phyloP scores from a whole-genome alignment of 2,329 filamentous ascomycete genomes.

The Aspergillus intermedius region DNA sequence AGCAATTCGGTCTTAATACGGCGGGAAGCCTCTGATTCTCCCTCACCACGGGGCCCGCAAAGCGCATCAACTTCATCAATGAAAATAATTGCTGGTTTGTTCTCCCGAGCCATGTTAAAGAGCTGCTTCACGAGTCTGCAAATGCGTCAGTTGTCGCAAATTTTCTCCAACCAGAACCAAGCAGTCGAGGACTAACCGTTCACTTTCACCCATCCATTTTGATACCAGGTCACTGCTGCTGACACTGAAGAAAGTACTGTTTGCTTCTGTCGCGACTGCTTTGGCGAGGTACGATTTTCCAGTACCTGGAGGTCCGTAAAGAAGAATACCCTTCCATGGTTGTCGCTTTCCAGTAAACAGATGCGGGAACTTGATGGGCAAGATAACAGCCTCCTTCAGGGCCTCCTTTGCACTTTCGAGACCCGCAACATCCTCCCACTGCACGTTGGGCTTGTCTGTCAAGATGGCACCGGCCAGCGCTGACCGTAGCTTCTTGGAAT shows the following conservation, averaged over 20 bases:
- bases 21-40: conserved; percentile 92
- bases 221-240: conserved; percentile 95
- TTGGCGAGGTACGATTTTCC: conserved; percentile 98
- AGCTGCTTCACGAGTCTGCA: conserved; percentile 85
- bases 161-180: neutral
- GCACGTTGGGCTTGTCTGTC: conserved; percentile 90
- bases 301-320: conserved; percentile 93
- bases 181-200: conserved; percentile 58
- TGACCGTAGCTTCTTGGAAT: conserved; percentile 89
- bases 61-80: conserved; percentile 97
- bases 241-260: conserved; percentile 98
- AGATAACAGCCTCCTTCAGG: conserved; percentile 91
- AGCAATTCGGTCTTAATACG: conserved; percentile 98
- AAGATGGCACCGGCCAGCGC: conserved; percentile 88
- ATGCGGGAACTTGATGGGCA: conserved; percentile 97
- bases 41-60: conserved; percentile 85
- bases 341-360: conserved; percentile 93
- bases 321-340: conserved; percentile 94
- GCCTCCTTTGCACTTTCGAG: conserved; percentile 93
- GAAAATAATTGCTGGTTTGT: conserved; percentile 97
- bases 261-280: conserved; percentile 94
- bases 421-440: conserved; percentile 97
- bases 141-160: neutral
- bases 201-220: conserved; percentile 99
- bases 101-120: conserved; percentile 96